Conservation (phyloP, 1,284 basidiomycete genomes). For the Moesziomyces sp. region DNA sequence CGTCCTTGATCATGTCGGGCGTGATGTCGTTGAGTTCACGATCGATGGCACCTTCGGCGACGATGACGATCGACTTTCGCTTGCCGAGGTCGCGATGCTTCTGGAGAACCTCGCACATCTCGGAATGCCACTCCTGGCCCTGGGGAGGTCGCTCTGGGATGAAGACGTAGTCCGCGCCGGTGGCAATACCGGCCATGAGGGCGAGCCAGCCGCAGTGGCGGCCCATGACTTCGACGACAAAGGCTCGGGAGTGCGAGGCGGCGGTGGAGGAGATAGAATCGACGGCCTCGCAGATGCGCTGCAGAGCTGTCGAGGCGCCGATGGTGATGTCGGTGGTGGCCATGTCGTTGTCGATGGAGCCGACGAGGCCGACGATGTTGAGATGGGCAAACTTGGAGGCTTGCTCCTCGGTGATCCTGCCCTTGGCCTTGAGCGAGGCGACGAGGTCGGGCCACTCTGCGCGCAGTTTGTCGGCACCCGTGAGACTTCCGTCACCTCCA, state of each 20-base stretch:
- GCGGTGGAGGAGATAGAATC: slow-evolving; percentile 98
- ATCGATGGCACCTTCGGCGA: slow-evolving; percentile 95
- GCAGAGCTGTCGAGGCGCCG: slow-evolving; percentile 92
- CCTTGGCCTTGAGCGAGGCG: slow-evolving; percentile 75
- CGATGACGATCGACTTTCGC: slow-evolving; percentile 96
- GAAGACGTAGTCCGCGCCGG: slow-evolving; percentile 96
- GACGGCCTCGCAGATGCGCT: slow-evolving; percentile 95
- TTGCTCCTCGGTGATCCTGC: slow-evolving; percentile 81
- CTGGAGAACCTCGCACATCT: slow-evolving; percentile 89
- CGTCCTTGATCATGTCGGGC: slow-evolving; percentile 87
- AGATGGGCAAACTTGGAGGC: slow-evolving; percentile 80
- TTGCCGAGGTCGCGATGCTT: slow-evolving; percentile 92
- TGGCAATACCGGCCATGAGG: slow-evolving; percentile 89
- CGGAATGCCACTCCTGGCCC: slow-evolving; percentile 83
- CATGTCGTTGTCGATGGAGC: slow-evolving; percentile 99
- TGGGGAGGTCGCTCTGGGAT: slow-evolving; percentile 91
- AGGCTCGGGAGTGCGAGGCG: slow-evolving; percentile 92
- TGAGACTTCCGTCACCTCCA: slow-evolving; percentile 94
- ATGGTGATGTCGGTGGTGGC: slow-evolving; percentile 96
- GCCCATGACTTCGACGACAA: slow-evolving; percentile 99
- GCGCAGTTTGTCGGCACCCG: slow-evolving; percentile 92
- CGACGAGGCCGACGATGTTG: slow-evolving; percentile 95
- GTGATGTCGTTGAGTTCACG: slow-evolving; percentile 86
- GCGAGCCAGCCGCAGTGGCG: slow-evolving; percentile 98
- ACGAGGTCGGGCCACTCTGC: slow-evolving; percentile 91